Evolutionary conservation across 2,329 filamentous ascomycete species (phyloP), one percentile per base, ranked within the genome.

Genomic region (Trichoderma harzianum): DNA sequence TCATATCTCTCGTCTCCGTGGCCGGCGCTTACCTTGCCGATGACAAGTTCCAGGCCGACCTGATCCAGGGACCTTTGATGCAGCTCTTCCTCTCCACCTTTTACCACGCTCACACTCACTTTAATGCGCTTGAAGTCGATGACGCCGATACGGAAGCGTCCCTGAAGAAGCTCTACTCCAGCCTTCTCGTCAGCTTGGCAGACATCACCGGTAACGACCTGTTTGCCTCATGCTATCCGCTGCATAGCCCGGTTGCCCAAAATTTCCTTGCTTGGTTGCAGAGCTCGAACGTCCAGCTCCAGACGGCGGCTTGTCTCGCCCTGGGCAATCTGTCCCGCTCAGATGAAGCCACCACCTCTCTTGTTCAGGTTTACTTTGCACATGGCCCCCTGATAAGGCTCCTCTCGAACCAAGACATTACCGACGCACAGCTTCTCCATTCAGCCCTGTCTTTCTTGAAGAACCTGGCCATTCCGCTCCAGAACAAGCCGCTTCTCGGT

Each of bases 261-360:
- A 82, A 80, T 0, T 79, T 89, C 1, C 79, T 84, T 21, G 77
- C 78, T n/a, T 89, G 87, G 87, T 78, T 89, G 18, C 78, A 76
- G 74, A 77, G 76, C 72, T 73, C 75, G 69, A 79, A 86, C 72
- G 73, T 80, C 0, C 80, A 83, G 60, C 83, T 91, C 3, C 87
- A 87, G 77, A 83, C 87, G 2, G 87, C 87, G 5, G 89, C 87
- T 1, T 91, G 89, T 73, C 84, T 91, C 4, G 84, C 86, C 18
- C 81, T 91, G 2, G 89, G 89, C 43, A 91, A 91, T 76, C 79
- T 91, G 47, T 86, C 87, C 7, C 87, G 89, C 51, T 89, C 86
- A 2, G 89, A 91, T 75, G 83, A 83, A 55, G 79, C 84, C 3
- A 88, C 87, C 72, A 79, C 80, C 11, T 79, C 84, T 43, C 84